phyloP scores from a whole-genome alignment of 1,284 basidiomycete genomes.

The Salmacisia buchloeana region DNA sequence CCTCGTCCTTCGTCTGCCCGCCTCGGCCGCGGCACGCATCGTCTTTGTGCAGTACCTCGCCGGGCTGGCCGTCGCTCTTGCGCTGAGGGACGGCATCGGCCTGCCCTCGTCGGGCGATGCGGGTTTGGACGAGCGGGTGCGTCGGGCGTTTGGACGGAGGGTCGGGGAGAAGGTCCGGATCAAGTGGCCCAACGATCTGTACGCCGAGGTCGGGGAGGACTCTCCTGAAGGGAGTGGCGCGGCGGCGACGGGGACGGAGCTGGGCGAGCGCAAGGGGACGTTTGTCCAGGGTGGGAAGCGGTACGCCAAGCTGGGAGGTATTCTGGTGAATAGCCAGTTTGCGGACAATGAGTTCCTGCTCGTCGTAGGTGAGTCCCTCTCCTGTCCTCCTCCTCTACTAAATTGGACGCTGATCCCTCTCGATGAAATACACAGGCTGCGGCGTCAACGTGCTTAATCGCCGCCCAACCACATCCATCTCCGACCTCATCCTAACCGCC shows the following conservation, averaged over 20 bases:
- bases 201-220: slow-evolving; percentile 60
- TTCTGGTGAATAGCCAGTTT: slow-evolving; percentile 84
- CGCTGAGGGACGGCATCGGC: slow-evolving; percentile 56
- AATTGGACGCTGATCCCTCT: too few relatives aligned
- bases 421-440: too few relatives aligned
- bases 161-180: slow-evolving; percentile 61
- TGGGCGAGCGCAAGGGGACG: slow-evolving; percentile 53
- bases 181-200: slow-evolving; percentile 98
- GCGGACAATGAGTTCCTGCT: slow-evolving; percentile 67
- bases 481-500: slow-evolving; percentile 58
- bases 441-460: slow-evolving; percentile 82
- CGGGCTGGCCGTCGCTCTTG: slow-evolving; percentile 81
- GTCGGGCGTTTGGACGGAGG: slow-evolving; percentile 51
- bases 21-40: slow-evolving; percentile 64
- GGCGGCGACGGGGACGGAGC: slow-evolving; percentile 41
- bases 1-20: slow-evolving; percentile 63
- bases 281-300: slow-evolving; percentile 29
- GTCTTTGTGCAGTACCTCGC: slow-evolving; percentile 96
- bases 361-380: slow-evolving; percentile 56
- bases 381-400: not conserved
- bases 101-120: not conserved
- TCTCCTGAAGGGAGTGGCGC: slow-evolving; percentile 23
- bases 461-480: slow-evolving; percentile 75
- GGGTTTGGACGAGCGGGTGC: not conserved
- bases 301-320: slow-evolving; percentile 57